Evolutionary conservation across 2,329 filamentous ascomycete species (phyloP), one percentile per base, ranked within the genome.

Genomic region (Alternaria brassicicola): DNA sequence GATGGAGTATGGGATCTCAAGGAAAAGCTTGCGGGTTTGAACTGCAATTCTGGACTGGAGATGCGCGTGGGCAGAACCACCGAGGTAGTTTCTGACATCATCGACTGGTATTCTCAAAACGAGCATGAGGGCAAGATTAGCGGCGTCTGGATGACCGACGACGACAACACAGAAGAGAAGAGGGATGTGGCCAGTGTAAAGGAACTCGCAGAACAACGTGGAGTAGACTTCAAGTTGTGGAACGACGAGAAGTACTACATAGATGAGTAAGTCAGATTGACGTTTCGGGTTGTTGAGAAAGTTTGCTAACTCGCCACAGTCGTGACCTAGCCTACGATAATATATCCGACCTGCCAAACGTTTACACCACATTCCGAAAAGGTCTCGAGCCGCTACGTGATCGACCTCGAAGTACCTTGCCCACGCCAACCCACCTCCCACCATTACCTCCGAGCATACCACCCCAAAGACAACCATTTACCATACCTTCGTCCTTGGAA

Each of bases 191-290:
- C 79, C 21, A 79, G 78, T 0, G 80, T 91, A 2, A 80, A 81
- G 26, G 71, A 78, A 0, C 70, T 86, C 0, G 88, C 89, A 54
- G 76, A 83, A 21, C 73, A 82, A 12, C 76, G 82, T 3, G 81
- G 80, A 0, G 79, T 87, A 4, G 81, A 86, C 1, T 91, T 92
- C 72, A 85, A 85, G 71, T 57, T 87, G 1, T 93, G 88, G 86
- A 75, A 77, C 0, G 90, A 94, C 66, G 90, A 93, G 75, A 94
- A 93, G 72, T 93, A 91, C 66, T 88, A 88, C 59, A 82, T 93
- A 49, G 88, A 93, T 68, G 89, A 93, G 91, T 93, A 79, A 77
- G 89, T 58, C 59, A 21, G 26, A 49, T 43, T 19, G 12, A 25
- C n/a, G 13, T 28, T 23, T 15, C 21, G 46, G 15, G 21, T 15